phyloP scores from a whole-genome alignment of 495 filamentous ascomycete genomes.

The Cercophora sp. region DNA sequence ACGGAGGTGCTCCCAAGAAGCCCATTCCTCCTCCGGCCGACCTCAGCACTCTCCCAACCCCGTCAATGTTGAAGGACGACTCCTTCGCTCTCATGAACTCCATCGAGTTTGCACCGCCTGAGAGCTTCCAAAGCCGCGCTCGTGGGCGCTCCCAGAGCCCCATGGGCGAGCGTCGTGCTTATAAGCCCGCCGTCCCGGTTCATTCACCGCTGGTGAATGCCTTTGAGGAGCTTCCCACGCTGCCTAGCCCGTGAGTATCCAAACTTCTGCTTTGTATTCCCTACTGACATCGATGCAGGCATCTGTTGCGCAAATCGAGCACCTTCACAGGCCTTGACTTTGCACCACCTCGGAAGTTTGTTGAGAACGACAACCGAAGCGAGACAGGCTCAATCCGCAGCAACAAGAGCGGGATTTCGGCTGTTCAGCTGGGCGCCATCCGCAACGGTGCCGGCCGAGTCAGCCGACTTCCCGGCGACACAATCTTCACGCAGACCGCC shows the following conservation, averaged over 20 bases:
- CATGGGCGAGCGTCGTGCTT: conserved; percentile 68
- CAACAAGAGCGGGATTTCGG: conserved; percentile 74
- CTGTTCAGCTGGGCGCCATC: conserved; percentile 67
- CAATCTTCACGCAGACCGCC: conserved; percentile 77
- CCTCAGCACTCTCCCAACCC: conserved; percentile 75
- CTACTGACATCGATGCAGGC: conserved; percentile 45
- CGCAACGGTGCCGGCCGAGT: conserved; percentile 87
- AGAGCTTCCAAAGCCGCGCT: conserved; percentile 60
- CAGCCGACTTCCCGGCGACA: conserved; percentile 75
- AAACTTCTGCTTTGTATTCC: conserved; percentile 1
- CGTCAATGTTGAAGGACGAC: conserved; percentile 82
- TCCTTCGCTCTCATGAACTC: conserved; percentile 62
- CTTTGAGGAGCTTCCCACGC: conserved; percentile 77
- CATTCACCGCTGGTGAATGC: conserved; percentile 75
- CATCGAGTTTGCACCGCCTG: conserved; percentile 83
- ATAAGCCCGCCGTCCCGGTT: conserved; percentile 61
- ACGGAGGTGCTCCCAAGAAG: conserved; percentile 40
- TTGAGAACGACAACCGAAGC: conserved; percentile 64
- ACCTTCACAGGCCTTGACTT: conserved; percentile 92
- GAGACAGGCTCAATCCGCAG: conserved; percentile 90
- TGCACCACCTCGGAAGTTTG: conserved; percentile 86
- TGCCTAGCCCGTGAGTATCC: conserved; percentile 85
- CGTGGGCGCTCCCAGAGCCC: conserved; percentile 79
- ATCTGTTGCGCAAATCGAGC: conserved; percentile 81
- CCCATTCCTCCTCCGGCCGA: conserved; percentile 69